Conservation (phyloP, 345 rosid species). For the Brassica rapa region DNA sequence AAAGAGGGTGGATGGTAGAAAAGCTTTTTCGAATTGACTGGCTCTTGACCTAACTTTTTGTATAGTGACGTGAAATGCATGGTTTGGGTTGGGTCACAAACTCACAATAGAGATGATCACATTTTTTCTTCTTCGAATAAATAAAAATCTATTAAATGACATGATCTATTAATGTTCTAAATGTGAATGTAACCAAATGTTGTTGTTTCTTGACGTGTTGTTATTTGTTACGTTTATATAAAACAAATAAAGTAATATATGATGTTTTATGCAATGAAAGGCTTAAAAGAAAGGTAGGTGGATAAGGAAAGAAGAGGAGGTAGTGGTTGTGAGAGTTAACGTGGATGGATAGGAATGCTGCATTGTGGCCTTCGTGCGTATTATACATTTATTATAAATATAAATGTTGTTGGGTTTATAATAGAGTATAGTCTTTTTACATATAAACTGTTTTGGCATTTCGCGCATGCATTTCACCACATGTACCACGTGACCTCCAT, state of each 20-base stretch:
- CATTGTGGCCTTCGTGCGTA: conserved; percentile 18
- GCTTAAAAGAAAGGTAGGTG: conserved; percentile 25
- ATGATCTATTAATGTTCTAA: too few species aligned
- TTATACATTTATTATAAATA: background rate
- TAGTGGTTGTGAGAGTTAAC: conserved; percentile 31
- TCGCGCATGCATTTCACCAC: conserved; percentile 33
- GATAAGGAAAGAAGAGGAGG: conserved; percentile 33
- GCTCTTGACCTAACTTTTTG: conserved; percentile 18
- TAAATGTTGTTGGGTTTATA: background rate
- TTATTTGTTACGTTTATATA: background rate
- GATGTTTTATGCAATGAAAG: conserved; percentile 9
- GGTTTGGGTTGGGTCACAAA: conserved; percentile 22
- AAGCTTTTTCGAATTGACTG: conserved; percentile 16
- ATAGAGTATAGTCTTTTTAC: background rate
- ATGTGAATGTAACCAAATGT: too few species aligned
- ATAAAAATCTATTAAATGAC: conserved; percentile 1
- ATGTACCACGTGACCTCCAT: conserved; percentile 28
- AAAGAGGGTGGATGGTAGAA: background rate
- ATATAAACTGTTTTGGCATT: background rate
- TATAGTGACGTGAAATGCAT: conserved; percentile 7
- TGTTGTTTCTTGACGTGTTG: too few species aligned
- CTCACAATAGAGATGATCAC: conserved; percentile 15
- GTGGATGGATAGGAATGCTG: conserved; percentile 38
- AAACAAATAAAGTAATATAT: background rate
- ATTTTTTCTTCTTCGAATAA: background rate